Percentiles rank a stretch among this genome's conserved stretches.
phyloP scores from a whole-genome alignment of 805 yeast genomes.

The Yarrowia hollandica region DNA sequence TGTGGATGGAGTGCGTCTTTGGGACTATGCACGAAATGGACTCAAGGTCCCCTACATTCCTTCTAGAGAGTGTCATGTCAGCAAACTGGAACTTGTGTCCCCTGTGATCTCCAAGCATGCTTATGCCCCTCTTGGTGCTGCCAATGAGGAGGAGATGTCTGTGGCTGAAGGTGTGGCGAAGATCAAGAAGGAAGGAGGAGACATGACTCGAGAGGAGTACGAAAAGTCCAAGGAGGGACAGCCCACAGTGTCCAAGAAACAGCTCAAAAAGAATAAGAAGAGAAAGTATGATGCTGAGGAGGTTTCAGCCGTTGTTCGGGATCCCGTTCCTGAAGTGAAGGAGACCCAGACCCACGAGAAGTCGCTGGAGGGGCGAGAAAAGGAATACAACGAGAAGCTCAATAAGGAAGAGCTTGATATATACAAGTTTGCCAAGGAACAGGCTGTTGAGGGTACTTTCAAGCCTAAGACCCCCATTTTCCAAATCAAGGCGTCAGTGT shows the following conservation, averaged over 20 bases:
- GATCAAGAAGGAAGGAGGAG: conserved; percentile 30
- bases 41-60: conserved; percentile 85
- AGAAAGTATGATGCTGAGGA: conserved; percentile 38
- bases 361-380: conserved; percentile 33
- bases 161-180: conserved; percentile 50
- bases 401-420: conserved; percentile 45
- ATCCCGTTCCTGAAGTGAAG: conserved; percentile 29
- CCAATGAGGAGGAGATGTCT: conserved; percentile 41
- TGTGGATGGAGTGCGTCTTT: conserved; percentile 89
- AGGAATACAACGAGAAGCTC: conserved; percentile 36
- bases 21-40: conserved; percentile 91
- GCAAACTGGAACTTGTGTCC: conserved; percentile 52
- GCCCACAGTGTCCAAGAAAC: not conserved
- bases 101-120: conserved; percentile 59
- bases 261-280: conserved; percentile 30
- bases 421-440: conserved; percentile 45
- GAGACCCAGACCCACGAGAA: conserved; percentile 6
- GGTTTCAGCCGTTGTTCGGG: conserved; percentile 18
- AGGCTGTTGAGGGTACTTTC: conserved; percentile 50
- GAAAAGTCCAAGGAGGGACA: conserved; percentile 8
- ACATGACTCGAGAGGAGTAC: conserved; percentile 28
- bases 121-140: conserved; percentile 46
- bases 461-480: conserved; percentile 45
- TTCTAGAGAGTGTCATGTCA: conserved; percentile 66
- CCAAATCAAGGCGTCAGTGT: conserved; percentile 74